Evolutionary conservation across 1,284 basidiomycete species (phyloP).

Genomic region (Rhodofomes roseus): DNA sequence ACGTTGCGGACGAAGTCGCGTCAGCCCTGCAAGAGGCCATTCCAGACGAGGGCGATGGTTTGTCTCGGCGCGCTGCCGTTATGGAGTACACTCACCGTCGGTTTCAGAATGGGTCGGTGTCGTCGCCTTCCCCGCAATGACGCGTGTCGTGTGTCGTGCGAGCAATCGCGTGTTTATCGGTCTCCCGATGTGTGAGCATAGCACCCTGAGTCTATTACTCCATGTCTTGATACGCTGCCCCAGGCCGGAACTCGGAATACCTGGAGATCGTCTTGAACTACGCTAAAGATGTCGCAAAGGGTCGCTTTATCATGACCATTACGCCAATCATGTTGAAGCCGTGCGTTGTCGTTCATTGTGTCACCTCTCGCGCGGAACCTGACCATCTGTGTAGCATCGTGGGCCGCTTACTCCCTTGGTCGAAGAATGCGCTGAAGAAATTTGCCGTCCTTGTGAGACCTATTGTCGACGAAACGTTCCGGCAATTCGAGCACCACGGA

Average conservation of each 20-base stretch:
- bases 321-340: conserved; percentile 15
- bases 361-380: background rate
- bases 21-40: conserved; percentile 8
- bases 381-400: background rate
- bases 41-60: background rate
- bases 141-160: conserved; percentile 38
- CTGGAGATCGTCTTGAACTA: conserved; percentile 17
- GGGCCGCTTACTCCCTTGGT: conserved; percentile 6
- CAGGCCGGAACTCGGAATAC: conserved; percentile 22
- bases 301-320: conserved; percentile 9
- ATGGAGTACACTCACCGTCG: background rate
- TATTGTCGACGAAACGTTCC: background rate
- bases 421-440: background rate
- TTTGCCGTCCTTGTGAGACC: conserved; percentile 3
- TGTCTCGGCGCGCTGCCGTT: background rate
- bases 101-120: conserved; percentile 22
- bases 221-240: background rate
- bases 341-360: conserved; percentile 7
- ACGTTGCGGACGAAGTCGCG: conserved; percentile 16
- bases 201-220: background rate
- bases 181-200: conserved; percentile 31
- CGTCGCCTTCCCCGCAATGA: conserved; percentile 36
- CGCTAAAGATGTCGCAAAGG: conserved; percentile 17
- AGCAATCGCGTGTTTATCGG: conserved; percentile 47
- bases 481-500: conserved; percentile 2